Base-by-base conservation (phyloP, 495 filamentous ascomycete genomes). In the Penicillium salamii region DNA sequence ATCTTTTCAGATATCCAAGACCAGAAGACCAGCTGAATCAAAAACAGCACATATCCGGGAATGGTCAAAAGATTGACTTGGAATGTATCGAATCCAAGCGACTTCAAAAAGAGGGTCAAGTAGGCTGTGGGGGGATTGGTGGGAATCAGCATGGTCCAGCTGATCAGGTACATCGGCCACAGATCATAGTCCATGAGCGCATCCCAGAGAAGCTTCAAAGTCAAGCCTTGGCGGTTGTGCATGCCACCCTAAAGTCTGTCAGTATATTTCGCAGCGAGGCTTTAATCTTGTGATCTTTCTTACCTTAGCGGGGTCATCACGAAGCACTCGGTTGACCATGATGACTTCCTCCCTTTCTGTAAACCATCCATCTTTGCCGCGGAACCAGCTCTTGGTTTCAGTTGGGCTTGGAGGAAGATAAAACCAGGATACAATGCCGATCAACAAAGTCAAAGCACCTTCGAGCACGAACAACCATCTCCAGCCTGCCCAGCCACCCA, bases 261-360 rank as follows among this genome's bases (percentile, higher is more conserved):
- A 44, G 42, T 15, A 13, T n/a, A 3, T 26, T 26, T 26, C 14
- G 29, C 5, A 5, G 1, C 7, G 13, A 5, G 12, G 17, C 9
- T 28, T 19, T 17, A 19, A 5, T 2, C 7, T n/a, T n/a, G n/a
- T 2, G 7, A 29, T 8, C 5, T 17, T 20, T 17, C 14, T 13
- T 28, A 79, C 79, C 63, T 88, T 88, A 28, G 72, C 78, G 0
- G 87, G 87, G 55, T 89, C 86, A 37, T 89, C 86, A 12, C 84
- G 75, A 6, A 89, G 63, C 8, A 89, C 75, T 4, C 87, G 76
- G 51, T 86, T 90, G 9, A 87, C 84, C 15, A 89, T 81, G 56
- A 89, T 88, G 5, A 66, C 74, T 54, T 85, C 82, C 52, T 89
- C 82, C 1, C 76, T 65, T 42, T 82, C 80, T 1, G 68, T 76